Base-by-base conservation (phyloP, 352 stramenopile species). In the Aphanomyces cochlioides region DNA sequence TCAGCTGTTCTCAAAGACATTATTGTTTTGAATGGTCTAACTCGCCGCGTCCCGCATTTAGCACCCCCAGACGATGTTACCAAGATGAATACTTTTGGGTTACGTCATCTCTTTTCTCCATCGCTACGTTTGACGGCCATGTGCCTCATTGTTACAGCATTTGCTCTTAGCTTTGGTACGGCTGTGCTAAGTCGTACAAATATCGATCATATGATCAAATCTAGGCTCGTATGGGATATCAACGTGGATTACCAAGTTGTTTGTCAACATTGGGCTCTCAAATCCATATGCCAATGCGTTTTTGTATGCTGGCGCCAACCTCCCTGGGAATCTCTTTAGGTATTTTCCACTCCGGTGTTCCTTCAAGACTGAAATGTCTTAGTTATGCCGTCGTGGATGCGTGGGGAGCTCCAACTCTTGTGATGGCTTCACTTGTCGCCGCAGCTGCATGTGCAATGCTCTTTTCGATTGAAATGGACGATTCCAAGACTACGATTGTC, bases 221-320 rank as follows among this genome's bases (percentile, higher is more conserved):
- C 13, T 98, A 81, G 90, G 89, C 39, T 96, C 87, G 12, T 98
- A 98, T 72, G 92, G 92, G 12, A 76, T 98, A 21, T 90, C 89
- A 7, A 97, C 91, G 34, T 98, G 93, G 93, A 98, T 98, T 69
- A 97, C 95, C 38, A 97, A 89, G 65, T 70, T 98, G 0, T 98
- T 98, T 78, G 73, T 92, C 58, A 82, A 76, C 38, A 82, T 96
- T 43, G 77, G 95, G 36, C 76, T 97, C n/a, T 82, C 86, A 68
- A 88, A 97, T 43, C 82, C 84, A 6, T 98, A 97, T 72, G 87
- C 87, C n/a, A 97, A 97, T 78, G 88, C 90, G 13, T 93, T 98
- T 67, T 75, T 98, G 15, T 97, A 97, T 84, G 91, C 93, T 12
- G 78, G 84, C 6, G 85, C 88, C 36, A 97, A 96, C 74, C 71